Evolutionary conservation across 2,329 filamentous ascomycete species (phyloP), one percentile per base, ranked within the genome.

Genomic region (Phaeosphaeriaceae sp.): DNA sequence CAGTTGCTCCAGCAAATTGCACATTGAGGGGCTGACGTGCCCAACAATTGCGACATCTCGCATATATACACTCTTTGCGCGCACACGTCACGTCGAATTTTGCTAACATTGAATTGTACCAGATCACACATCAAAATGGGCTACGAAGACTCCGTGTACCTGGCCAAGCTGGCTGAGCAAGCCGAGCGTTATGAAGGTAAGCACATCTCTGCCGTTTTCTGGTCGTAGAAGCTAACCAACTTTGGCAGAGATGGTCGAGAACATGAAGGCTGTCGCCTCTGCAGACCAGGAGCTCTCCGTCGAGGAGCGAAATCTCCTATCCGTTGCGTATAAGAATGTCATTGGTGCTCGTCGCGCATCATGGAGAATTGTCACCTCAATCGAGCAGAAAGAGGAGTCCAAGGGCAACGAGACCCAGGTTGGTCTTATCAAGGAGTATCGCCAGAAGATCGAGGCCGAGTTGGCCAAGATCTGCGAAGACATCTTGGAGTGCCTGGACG

Each of bases 91-190:
- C 18, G 42, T 40, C 11, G 42, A 56, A 50, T 42, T 53, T 54
- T 50, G 59, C 68, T 72, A 66, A 71, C 59, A 45, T 46, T 40
- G 15, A 8, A 43, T 17, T 50, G 6, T 28, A 45, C 20, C 53
- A 72, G 67, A 66, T 62, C 51, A 54, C 61, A 66, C 46, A 54
- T 58, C 83, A 92, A 83, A 83, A 97, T 97, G 93, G 92, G 90
- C 87, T 91, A 96, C 85, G 93, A 97, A 86, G 92, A 97, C 83
- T 93, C 92, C 74, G 94, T 99, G 76, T 97, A 97, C 81, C 89
- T 97, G 78, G 94, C 94, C 82, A 97, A 97, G 92, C 90, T 99
- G 79, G 94, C 94, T 77, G 94, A 99, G 88, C 94, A 99, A 87
- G 94, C 94, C 80, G 94, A 99, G 88, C 93, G 94, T 78, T 99